phyloP scores from a whole-genome alignment of 2,329 filamentous ascomycete species.

The Rhinocladiella similis region DNA sequence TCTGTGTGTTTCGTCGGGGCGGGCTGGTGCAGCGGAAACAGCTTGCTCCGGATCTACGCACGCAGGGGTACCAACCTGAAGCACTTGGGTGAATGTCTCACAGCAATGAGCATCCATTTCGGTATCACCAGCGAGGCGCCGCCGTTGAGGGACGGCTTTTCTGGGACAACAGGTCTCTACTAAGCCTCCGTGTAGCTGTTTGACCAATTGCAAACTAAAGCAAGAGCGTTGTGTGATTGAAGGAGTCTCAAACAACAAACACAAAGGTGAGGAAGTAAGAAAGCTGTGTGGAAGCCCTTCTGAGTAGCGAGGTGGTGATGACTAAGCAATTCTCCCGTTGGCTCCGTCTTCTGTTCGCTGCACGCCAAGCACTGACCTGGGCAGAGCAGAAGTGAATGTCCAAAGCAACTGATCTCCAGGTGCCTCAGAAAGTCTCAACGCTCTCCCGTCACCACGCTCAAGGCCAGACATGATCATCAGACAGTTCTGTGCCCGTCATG shows the following conservation, averaged over 20 bases:
- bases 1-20: conserved; percentile 16
- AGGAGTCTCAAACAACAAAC: background rate
- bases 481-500: conserved; percentile 29
- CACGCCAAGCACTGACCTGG: background rate
- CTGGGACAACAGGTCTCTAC: background rate
- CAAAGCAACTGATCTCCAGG: background rate
- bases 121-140: conserved; percentile 6
- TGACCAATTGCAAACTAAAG: background rate
- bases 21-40: conserved; percentile 18
- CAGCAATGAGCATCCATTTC: conserved; percentile 1
- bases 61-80: conserved; percentile 17
- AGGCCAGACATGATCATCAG: conserved; percentile 27
- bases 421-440: background rate
- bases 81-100: conserved; percentile 4
- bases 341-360: background rate
- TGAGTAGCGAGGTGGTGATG: background rate
- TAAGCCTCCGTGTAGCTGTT: background rate
- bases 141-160: background rate
- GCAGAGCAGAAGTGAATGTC: too few relatives aligned
- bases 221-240: background rate
- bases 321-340: background rate
- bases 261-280: background rate
- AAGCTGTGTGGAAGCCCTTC: too few relatives aligned
- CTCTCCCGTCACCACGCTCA: background rate
- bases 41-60: conserved; percentile 10